A percentile compares a stretch with the other conserved stretches of the same genome.
phyloP scores from a whole-genome alignment of 2,329 filamentous ascomycete genomes.

The Aspergillus cejpii region DNA sequence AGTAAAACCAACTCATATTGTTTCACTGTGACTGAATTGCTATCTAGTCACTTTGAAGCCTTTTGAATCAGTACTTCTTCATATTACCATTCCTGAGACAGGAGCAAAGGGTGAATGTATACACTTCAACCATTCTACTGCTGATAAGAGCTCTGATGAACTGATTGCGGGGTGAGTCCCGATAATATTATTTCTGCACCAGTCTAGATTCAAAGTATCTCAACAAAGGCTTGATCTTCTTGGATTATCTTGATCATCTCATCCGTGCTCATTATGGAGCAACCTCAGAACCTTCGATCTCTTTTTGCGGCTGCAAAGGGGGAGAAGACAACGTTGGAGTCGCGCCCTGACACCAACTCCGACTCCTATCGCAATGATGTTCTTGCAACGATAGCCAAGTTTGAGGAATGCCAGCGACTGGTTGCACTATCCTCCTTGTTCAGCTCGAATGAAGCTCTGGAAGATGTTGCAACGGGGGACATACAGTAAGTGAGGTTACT shows the following conservation, averaged over 20 bases:
- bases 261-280: constrained; percentile 35
- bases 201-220: constrained; percentile 14
- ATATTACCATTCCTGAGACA: too few relatives aligned
- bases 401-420: constrained; percentile 65
- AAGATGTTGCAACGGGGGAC: constrained; percentile 79
- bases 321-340: constrained; percentile 53
- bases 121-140: too few relatives aligned
- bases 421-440: constrained; percentile 71
- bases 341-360: constrained; percentile 58
- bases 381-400: constrained; percentile 59
- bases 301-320: constrained; percentile 52
- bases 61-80: too few relatives aligned
- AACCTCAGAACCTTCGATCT: constrained; percentile 50
- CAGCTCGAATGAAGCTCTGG: constrained; percentile 79
- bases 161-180: neutral
- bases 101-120: too few relatives aligned
- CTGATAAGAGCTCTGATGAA: neutral
- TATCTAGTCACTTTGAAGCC: too few relatives aligned
- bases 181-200: constrained; percentile 13
- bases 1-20: too few relatives aligned
- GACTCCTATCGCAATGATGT: constrained; percentile 63
- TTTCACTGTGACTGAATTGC: too few relatives aligned
- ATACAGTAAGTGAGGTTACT: constrained; percentile 54
- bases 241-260: neutral
- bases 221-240: constrained; percentile 19